Evolutionary conservation across 805 yeast species (phyloP).

Genomic region (Myxozyma lipomycoides): DNA sequence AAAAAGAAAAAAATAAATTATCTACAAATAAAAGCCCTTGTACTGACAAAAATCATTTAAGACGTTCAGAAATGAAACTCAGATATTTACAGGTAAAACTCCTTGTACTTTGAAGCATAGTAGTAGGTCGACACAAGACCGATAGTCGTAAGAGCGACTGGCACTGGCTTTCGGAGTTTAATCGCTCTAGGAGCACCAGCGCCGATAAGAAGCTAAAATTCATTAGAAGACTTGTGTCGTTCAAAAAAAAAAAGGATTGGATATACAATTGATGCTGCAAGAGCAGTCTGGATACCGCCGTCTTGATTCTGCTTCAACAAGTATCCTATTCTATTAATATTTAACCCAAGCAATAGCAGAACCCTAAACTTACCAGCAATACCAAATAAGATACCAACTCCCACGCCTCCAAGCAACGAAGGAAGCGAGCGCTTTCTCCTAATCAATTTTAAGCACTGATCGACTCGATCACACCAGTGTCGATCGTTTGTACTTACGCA

Average conservation of each 20-base stretch:
- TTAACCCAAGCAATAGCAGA: conserved; percentile 42
- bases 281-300: conserved; percentile 75
- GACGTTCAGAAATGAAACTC: no score
- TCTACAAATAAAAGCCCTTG: no score
- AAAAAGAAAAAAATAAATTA: no score
- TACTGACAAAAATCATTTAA: no score
- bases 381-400: conserved; percentile 39
- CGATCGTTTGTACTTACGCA: conserved; percentile 37
- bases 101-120: conserved; percentile 70
- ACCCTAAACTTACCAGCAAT: conserved; percentile 30
- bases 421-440: conserved; percentile 69
- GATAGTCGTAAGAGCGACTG: conserved; percentile 56
- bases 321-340: conserved; percentile 54
- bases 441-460: not conserved
- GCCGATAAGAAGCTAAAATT: conserved; percentile 43
- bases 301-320: conserved; percentile 67
- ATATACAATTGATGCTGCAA: conserved; percentile 58
- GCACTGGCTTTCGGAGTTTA: conserved; percentile 68
- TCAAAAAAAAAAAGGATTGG: not conserved
- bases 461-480: not conserved
- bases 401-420: conserved; percentile 72
- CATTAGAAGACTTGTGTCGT: not conserved
- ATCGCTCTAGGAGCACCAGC: conserved; percentile 73
- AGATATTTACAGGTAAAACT: conserved; percentile 55
- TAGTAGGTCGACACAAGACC: conserved; percentile 65